Evolutionary conservation across 768 basidiomycete genomes (phyloP), one percentile per base, ranked within the genome.

Genomic region (Hygrophoropsis aurantiaca): DNA sequence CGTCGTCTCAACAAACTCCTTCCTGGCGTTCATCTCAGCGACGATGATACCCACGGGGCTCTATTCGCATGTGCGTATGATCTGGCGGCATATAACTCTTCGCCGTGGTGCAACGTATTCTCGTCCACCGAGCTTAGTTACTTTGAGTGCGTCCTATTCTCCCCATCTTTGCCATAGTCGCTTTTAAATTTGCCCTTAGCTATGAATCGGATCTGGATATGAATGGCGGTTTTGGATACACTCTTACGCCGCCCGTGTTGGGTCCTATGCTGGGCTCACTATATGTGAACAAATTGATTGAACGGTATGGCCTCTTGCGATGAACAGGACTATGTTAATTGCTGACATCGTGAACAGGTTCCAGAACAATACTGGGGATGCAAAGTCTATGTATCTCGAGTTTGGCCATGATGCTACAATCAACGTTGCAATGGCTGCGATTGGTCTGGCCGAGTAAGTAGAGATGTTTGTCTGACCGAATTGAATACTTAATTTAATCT

Each of bases 331-430:
- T 25, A n/a, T 38, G 20, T 13, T 6, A 13, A 13, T 30, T 30
- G 27, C 27, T 30, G 27, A 30, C 13, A 13, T n/a, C n/a, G n/a
- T n/a, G 24, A 37, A 23, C 27, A 72, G 70, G 34, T 62, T 73
- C 39, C 60, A 63, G 23, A 71, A 72, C 57, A 48, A 54, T 16
- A 66, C 64, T 20, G 66, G 61, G 26, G 59, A 67, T 40, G 62
- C 67, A 11, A 43, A 60, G 42, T 40, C 58, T 33, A 53, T 70
- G 18, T 72, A 69, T 56, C 58, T 75, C 20, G 70, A 75, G 56
- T 74, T 74, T 49, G 72, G 71, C 3, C 71, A 74, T 50, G 70
- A 73, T 43, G 70, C 65, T 6, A 72, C 67, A 30, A 64, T 75
- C 47, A 64, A 74, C 51, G 37, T 69, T 20, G 66, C 67, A 5